These are phyloP conservation scores for Talaromyces sp. DNA, from an alignment of 2,329 filamentous ascomycete genomes.

Conservation along the genomic window DNA sequence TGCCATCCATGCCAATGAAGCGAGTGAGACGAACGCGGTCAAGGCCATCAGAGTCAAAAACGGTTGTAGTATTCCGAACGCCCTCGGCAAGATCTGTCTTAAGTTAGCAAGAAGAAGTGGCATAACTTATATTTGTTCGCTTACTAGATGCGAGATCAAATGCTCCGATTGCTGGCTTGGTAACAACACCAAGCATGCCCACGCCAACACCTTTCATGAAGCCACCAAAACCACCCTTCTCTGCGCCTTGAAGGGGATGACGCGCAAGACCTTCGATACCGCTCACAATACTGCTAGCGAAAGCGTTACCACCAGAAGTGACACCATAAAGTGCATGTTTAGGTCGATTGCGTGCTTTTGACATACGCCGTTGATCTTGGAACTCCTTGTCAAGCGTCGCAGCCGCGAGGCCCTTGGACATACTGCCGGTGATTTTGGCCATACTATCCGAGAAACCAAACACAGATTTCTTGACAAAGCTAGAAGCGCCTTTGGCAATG, in stretches of 20 bases:
- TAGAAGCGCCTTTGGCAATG: constrained; percentile 93
- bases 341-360: constrained; percentile 83
- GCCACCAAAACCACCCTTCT: constrained; percentile 87
- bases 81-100: constrained; percentile 76
- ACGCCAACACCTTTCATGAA: constrained; percentile 99
- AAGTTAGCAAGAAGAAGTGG: constrained; percentile 7
- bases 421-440: constrained; percentile 94
- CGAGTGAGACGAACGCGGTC: constrained; percentile 91
- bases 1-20: constrained; percentile 87
- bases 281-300: constrained; percentile 86
- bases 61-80: constrained; percentile 96
- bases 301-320: constrained; percentile 89
- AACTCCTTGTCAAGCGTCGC: constrained; percentile 98
- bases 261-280: constrained; percentile 90
- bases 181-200: constrained; percentile 87
- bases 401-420: constrained; percentile 92
- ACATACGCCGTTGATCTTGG: constrained; percentile 92
- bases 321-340: constrained; percentile 98
- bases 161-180: constrained; percentile 93
- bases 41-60: constrained; percentile 91
- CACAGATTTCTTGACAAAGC: constrained; percentile 97
- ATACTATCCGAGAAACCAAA: constrained; percentile 97
- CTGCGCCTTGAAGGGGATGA: constrained; percentile 91
- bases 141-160: constrained; percentile 87
- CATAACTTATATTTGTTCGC: constrained; percentile 15